Base-by-base conservation (phyloP, 1,284 basidiomycete genomes). In the Ustilago cynodontis region DNA sequence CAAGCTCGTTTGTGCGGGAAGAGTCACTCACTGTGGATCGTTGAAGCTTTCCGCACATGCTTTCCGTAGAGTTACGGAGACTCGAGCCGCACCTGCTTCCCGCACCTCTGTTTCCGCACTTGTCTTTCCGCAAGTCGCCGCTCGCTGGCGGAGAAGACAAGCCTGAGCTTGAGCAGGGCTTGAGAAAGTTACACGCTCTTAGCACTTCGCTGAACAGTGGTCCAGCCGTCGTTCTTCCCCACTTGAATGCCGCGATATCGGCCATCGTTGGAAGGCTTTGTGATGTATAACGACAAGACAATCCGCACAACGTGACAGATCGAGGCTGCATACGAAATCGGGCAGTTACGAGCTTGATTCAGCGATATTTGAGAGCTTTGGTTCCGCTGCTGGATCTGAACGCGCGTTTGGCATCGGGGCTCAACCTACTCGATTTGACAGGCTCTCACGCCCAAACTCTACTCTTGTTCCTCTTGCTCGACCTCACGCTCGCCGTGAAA, bases 91-190 rank as follows among this genome's bases (percentile, higher is more conserved):
- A 35, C 20, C 39, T 35, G 51, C 1, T 2, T 29, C 29, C 49
- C 49, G 51, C 51, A 29, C 28, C n/a, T 28, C 26, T 16, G 45
- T n/a, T 49, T 49, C 45, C 45, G 45, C 45, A 24, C 45, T 16
- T 20, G n/a, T n/a, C n/a, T n/a, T 49, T 49, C 45, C 45, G 45
- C 45, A 24, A 22, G 1, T 20, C 14, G 41, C 45, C 45, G 45
- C 26, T 3, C 22, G 16, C 3, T 9, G 47, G 20, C 47, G 47
- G 47, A 49, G 26, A 5, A 11, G 10, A 18, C 24, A 49, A 49
- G 47, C 13, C 18, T 49, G 13, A 18, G 26, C 14, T 28, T 26
- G 6, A 49, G 47, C 26, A 33, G 31, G 31, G 6, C 6, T 33
- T 6, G 31, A 33, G 11, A n/a, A n/a, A n/a, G n/a, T n/a, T n/a